phyloP scores from a whole-genome alignment of 2,329 filamentous ascomycete species.

The Byssochlamys sp. region DNA sequence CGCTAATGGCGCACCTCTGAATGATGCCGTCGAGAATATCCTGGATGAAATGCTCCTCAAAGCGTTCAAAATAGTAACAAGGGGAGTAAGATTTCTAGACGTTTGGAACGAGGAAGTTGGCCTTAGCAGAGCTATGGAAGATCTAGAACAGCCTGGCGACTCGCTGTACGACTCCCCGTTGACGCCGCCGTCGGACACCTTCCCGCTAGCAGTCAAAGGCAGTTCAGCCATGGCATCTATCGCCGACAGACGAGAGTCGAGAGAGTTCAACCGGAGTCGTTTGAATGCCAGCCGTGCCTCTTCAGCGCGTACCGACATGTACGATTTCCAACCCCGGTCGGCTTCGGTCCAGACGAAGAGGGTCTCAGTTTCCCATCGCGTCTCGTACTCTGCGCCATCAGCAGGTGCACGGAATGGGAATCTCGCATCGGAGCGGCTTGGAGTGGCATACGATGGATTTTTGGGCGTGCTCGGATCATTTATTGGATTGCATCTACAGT shows the following conservation, averaged over 20 bases:
- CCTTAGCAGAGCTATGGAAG: slow-evolving; percentile 32
- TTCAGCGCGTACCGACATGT: slow-evolving; percentile 16
- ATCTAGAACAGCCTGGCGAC: slow-evolving; percentile 22
- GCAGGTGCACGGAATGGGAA: slow-evolving; percentile 56
- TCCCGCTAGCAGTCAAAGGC: slow-evolving; percentile 15
- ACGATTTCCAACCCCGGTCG: slow-evolving; percentile 19
- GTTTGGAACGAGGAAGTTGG: slow-evolving; percentile 57
- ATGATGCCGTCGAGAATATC: slow-evolving; percentile 42
- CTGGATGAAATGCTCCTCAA: slow-evolving; percentile 89
- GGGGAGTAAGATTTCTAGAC: slow-evolving; percentile 82
- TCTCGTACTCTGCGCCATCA: slow-evolving; percentile 64
- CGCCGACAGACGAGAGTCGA: slow-evolving; percentile 23
- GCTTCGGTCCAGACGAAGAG: slow-evolving; percentile 37
- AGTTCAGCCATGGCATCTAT: slow-evolving; percentile 14
- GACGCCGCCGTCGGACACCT: slow-evolving; percentile 32
- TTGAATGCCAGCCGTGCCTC: slow-evolving; percentile 17
- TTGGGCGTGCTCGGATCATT: slow-evolving; percentile 86
- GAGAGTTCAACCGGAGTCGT: slow-evolving; percentile 24
- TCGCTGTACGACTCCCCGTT: slow-evolving; percentile 22
- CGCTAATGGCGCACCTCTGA: slow-evolving; percentile 41
- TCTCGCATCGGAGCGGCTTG: slow-evolving; percentile 74
- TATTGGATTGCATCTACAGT: slow-evolving; percentile 85
- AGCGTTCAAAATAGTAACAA: slow-evolving; percentile 86
- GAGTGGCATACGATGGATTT: slow-evolving; percentile 73
- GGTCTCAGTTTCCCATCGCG: slow-evolving; percentile 56